These are phyloP conservation scores for Leccinum pellstonianum DNA, from an alignment of 768 basidiomycete species.

Conservation along the genomic window DNA sequence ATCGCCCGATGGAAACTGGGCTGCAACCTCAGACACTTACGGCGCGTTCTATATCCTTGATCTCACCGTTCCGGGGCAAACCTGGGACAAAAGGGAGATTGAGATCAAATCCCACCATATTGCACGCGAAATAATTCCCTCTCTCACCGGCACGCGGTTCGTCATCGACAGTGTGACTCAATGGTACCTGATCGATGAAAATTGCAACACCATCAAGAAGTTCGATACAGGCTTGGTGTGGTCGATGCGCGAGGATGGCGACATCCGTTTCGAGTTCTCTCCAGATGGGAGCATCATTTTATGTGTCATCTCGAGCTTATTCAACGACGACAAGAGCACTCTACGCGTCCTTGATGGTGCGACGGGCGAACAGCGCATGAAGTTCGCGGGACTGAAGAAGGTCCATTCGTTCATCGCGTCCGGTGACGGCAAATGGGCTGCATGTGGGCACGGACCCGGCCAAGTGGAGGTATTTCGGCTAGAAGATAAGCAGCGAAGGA, in stretches of 20 bases:
- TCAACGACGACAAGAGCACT: constrained; percentile 9
- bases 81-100: constrained; percentile 1
- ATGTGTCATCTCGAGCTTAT: background rate
- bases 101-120: background rate
- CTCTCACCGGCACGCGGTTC: constrained; percentile 13
- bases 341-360: constrained; percentile 12
- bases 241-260: no score
- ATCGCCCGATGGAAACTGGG: constrained; percentile 21
- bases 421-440: constrained; percentile 5
- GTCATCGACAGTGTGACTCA: background rate
- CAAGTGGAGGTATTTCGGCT: constrained; percentile 5
- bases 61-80: background rate
- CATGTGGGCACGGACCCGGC: constrained; percentile 9
- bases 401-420: constrained; percentile 5
- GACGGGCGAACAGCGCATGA: constrained; percentile 7
- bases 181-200: constrained; percentile 5
- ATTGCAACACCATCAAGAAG: constrained; percentile 4
- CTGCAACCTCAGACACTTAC: constrained; percentile 9
- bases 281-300: constrained; percentile 12
- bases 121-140: background rate
- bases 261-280: constrained; percentile 9
- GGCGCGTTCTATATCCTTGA: constrained; percentile 12
- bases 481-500: background rate
- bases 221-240: constrained; percentile 7
- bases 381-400: constrained; percentile 14